Conservation (phyloP, 805 yeast species). For the Ogataea parapolymorpha region DNA sequence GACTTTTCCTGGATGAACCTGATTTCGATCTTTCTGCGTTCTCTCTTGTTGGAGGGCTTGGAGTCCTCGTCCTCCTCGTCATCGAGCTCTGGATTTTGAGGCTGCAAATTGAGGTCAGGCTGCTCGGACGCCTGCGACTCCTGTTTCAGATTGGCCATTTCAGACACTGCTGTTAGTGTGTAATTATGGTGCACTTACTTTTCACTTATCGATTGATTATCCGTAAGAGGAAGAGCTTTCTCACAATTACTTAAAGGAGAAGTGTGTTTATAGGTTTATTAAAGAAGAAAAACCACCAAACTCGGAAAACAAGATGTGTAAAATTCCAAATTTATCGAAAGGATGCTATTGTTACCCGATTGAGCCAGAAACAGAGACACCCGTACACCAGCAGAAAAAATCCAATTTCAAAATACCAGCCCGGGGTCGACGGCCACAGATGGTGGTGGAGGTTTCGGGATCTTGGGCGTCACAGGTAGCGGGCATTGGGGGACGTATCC, state of each 20-base stretch:
- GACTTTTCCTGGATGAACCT: constrained; percentile 97
- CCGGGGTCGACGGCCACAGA: neutral
- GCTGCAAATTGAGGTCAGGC: constrained; percentile 21
- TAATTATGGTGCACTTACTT: constrained; percentile 11
- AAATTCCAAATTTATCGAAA: constrained; percentile 17
- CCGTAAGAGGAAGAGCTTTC: constrained; percentile 14
- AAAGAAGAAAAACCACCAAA: constrained; percentile 19
- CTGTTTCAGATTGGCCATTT: constrained; percentile 21
- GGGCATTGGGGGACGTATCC: too few species aligned
- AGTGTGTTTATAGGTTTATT: constrained; percentile 14
- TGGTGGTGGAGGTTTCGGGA: too few species aligned
- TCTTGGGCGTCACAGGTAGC: too few species aligned
- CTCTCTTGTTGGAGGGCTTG: constrained; percentile 48
- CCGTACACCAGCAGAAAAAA: constrained; percentile 3
- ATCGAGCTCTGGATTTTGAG: constrained; percentile 33
- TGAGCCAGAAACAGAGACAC: neutral
- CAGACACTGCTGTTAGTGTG: constrained; percentile 22
- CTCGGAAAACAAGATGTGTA: constrained; percentile 19
- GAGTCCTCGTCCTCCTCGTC: constrained; percentile 54
- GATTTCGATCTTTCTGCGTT: constrained; percentile 88
- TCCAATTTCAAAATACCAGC: too few species aligned
- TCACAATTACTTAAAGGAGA: constrained; percentile 17
- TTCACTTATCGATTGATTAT: constrained; percentile 16
- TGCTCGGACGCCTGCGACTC: constrained; percentile 24
- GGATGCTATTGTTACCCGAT: constrained; percentile 7